Base-by-base conservation (phyloP, 495 filamentous ascomycete species). In the Bombardia bombarda region DNA sequence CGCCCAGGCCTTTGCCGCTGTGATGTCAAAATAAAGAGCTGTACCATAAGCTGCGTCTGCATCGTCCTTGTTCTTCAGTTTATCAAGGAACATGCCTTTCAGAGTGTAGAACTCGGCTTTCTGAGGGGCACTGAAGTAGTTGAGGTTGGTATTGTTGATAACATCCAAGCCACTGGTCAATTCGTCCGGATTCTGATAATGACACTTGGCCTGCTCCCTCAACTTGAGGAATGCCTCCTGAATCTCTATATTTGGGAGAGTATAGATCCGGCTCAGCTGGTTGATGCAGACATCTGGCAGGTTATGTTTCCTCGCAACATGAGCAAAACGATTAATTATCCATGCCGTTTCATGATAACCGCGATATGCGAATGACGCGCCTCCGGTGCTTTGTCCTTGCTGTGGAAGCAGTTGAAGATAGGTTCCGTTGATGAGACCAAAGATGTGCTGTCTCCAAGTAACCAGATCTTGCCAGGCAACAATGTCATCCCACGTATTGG, bases 401-500 rank as follows among this genome's bases (percentile, higher is more conserved):
- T 74, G 83, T 3, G 87, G 93, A 22, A 96, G 63, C 43, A 99
- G 75, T 20, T 79, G 77, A 3, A 99, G 79, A 56, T 99, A 99
- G 0, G 87, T 95, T 9, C 71, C 76, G 57, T 99, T 99, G 66
- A 99, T 99, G 10, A 96, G 78, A 38, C 89, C 83, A 69, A 99
- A 99, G 49, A 99, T 93, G 63, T 99, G 93, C 59, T 97, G 93
- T 51, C 93, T 80, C 93, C 93, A 99, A 2, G 93, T 97, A 16
- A 99, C 92, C 17, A 99, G 73, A 56, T 97, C 93, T 57, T 97
- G 90, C 93, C 93, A 99, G 18, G 90, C 85, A 52, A 94, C 94
- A 65, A 99, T 99, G 57, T 99, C 93, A 53, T 99, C 93, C 93
- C 93, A 99, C 7, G 94, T 82, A 53, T 99, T 99, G 2, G 93